Base-by-base conservation (phyloP, 2,329 filamentous ascomycete genomes). In the Neofusicoccum laricinum region DNA sequence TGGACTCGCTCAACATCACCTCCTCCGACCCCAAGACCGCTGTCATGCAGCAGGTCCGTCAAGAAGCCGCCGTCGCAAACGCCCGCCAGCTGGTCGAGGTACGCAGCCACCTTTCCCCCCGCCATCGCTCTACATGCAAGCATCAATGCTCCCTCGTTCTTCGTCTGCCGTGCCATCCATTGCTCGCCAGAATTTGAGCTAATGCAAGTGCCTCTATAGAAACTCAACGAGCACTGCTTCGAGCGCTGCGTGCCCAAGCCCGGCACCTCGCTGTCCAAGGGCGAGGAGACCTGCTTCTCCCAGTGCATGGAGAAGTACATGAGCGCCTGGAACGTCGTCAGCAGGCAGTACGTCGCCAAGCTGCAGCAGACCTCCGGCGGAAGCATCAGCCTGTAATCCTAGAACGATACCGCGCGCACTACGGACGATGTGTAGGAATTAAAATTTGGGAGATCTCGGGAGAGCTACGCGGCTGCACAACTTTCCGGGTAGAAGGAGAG, bases 191-290 rank as follows among this genome's bases (percentile, higher is more conserved):
- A 12, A 36, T n/a, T n/a, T n/a, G 19, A 12, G 8, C 57, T 15
- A 14, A 25, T n/a, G 19, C 17, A n/a, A 38, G 4, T 19, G 0
- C 21, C 12, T 7, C 19, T n/a, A 19, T 65, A 84, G 81, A 84
- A 84, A 79, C 75, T 85, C 68, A 84, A 84, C 75, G 81, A 84
- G 69, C 81, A 84, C 75, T 84, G 82, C 76, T 85, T 84, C 77
- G 81, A 84, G 68, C 80, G 81, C 71, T 84, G 82, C 77, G 75
- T 85, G 34, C 81, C 82, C 51, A 82, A 82, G 69, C 82, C 82
- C 66, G 78, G 80, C 65, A 73, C 79, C 50, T 82, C 81, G 11
- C 75, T 84, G 58, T 83, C 81, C 32, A 80, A 78, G 51, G 76
- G 77, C 73, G 82, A 85, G 70, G 72, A 79, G 67, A 76, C 73